These are phyloP conservation scores for Flammula alnicola DNA, from an alignment of 1,284 basidiomycete species.

Conservation along the genomic window DNA sequence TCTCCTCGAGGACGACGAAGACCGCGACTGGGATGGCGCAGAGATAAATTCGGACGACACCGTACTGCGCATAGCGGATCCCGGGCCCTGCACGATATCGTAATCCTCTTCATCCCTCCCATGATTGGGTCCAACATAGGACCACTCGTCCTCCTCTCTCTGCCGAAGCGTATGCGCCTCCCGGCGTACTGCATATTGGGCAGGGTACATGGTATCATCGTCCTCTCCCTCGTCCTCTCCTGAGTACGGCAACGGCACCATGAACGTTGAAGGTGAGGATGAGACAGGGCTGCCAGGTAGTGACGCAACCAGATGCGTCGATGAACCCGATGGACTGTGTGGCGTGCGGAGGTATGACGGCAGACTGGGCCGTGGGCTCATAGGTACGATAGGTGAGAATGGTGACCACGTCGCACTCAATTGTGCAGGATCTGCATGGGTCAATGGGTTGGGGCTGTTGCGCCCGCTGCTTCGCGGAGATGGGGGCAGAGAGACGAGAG, in stretches of 20 bases:
- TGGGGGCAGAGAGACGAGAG: constrained; percentile 26
- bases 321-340: constrained; percentile 26
- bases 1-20: constrained; percentile 17
- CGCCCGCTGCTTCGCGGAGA: constrained; percentile 32
- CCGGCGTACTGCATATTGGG: constrained; percentile 39
- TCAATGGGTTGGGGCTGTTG: constrained; percentile 26
- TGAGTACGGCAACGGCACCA: constrained; percentile 28
- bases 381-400: constrained; percentile 33
- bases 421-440: constrained; percentile 16
- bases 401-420: constrained; percentile 41
- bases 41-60: constrained; percentile 31
- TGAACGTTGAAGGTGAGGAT: constrained; percentile 34
- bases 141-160: constrained; percentile 37
- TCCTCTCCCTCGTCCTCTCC: constrained; percentile 37
- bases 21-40: constrained; percentile 22
- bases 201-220: constrained; percentile 43
- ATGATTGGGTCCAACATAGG: constrained; percentile 22
- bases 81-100: constrained; percentile 19
- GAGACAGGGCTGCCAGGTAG: constrained; percentile 38
- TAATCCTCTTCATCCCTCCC: constrained; percentile 21
- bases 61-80: constrained; percentile 17
- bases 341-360: constrained; percentile 40
- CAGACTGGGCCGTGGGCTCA: constrained; percentile 35
- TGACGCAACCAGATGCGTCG: constrained; percentile 40
- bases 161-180: constrained; percentile 23